phyloP scores from a whole-genome alignment of 192 early-diverging fungal genomes.

The Piromyces sp. region DNA sequence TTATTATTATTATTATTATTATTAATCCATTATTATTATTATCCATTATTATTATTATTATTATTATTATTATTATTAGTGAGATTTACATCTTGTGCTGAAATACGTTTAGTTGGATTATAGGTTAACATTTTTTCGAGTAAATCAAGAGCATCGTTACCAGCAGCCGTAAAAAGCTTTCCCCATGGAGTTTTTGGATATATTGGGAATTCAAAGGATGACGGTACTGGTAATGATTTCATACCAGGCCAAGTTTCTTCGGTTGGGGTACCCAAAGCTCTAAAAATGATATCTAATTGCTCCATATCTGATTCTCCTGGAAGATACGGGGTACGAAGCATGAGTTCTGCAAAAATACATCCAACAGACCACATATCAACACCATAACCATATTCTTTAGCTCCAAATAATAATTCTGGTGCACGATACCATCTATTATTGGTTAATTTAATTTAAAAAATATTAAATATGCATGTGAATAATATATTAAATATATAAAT shows the following conservation, averaged over 20 bases:
- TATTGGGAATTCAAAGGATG: conserved; percentile 45
- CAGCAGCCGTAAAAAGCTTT: conserved; percentile 67
- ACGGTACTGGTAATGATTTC: conserved; percentile 45
- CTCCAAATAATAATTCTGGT: conserved; percentile 83
- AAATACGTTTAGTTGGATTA: conserved; percentile 65
- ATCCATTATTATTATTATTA: neutral
- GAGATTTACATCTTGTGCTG: conserved; percentile 45
- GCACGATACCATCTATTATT: conserved; percentile 75
- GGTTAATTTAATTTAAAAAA: too few species aligned
- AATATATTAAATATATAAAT: neutral
- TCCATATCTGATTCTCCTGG: conserved; percentile 66
- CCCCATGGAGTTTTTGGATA: conserved; percentile 54
- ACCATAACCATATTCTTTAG: conserved; percentile 66
- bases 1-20: too few species aligned
- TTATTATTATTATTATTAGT: neutral
- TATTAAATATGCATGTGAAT: neutral
- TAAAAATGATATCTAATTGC: conserved; percentile 58
- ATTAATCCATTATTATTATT: too few species aligned
- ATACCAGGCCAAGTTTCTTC: conserved; percentile 71
- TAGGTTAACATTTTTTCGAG: conserved; percentile 73
- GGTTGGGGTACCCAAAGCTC: conserved; percentile 61
- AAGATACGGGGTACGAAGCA: conserved; percentile 77
- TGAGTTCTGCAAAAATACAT: conserved; percentile 95
- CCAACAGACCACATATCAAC: conserved; percentile 96
- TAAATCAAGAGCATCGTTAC: conserved; percentile 63